Evolutionary conservation across 257 asterid species (phyloP).

Genomic region (Rubia yunnanensis): DNA sequence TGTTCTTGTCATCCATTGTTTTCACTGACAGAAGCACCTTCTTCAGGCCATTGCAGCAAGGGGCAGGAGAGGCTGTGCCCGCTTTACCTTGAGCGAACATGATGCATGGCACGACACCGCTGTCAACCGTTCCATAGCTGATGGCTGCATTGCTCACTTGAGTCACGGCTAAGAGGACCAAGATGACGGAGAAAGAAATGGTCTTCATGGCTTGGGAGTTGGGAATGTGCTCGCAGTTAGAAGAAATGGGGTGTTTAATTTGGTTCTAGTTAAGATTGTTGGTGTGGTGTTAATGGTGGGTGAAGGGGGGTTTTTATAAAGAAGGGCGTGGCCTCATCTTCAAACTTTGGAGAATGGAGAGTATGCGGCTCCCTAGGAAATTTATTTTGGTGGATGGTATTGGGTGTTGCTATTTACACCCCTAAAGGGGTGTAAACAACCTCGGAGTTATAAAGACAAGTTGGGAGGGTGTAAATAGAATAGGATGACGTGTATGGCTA

Average conservation of each 20-base stretch:
- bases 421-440: too few relatives aligned
- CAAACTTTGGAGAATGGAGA: conserved; percentile 4
- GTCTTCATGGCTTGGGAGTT: neutral
- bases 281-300: neutral
- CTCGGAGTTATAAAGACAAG: too few relatives aligned
- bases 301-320: conserved; percentile 2
- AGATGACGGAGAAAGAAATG: neutral
- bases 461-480: too few relatives aligned
- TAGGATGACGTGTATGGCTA: too few relatives aligned
- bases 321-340: neutral
- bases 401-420: too few relatives aligned
- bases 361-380: conserved; percentile 14
- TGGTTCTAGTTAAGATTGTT: neutral
- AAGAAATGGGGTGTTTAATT: neutral
- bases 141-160: conserved; percentile 30
- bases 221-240: neutral
- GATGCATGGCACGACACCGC: conserved; percentile 39
- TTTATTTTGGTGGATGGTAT: conserved; percentile 2
- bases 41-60: conserved; percentile 46
- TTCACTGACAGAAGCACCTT: conserved; percentile 30
- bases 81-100: conserved; percentile 34
- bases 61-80: conserved; percentile 15
- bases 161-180: neutral
- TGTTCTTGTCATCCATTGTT: conserved; percentile 44
- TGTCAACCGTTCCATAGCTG: conserved; percentile 32